These are phyloP conservation scores for Chaetomium sp. DNA, from an alignment of 2,329 filamentous ascomycete species.

Conservation along the genomic window DNA sequence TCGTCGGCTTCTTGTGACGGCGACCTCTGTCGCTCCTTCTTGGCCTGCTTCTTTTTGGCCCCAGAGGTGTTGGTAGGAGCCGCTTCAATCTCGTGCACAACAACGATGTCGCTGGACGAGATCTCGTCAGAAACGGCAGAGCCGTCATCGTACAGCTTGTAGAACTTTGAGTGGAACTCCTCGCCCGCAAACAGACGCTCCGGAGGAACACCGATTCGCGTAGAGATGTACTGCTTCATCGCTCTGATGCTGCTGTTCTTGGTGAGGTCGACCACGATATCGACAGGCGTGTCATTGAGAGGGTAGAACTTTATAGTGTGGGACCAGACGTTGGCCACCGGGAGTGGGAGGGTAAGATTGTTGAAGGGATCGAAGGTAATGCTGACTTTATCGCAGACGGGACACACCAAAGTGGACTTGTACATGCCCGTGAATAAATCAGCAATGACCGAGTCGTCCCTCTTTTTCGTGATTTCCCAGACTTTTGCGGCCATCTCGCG, in stretches of 20 bases:
- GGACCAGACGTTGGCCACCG: slow-evolving; percentile 80
- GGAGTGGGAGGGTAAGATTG: slow-evolving; percentile 86
- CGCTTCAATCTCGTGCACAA: slow-evolving; percentile 76
- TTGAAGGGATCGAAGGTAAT: slow-evolving; percentile 99
- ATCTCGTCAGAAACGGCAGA: slow-evolving; percentile 73
- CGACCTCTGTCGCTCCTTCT: slow-evolving; percentile 45
- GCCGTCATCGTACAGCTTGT: slow-evolving; percentile 78
- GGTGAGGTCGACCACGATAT: slow-evolving; percentile 76
- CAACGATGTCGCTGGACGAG: slow-evolving; percentile 62
- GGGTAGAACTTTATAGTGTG: slow-evolving; percentile 77
- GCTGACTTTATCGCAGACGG: slow-evolving; percentile 89
- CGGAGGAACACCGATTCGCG: slow-evolving; percentile 63
- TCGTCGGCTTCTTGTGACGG: slow-evolving; percentile 54
- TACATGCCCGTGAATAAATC: slow-evolving; percentile 98
- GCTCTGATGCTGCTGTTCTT: slow-evolving; percentile 70
- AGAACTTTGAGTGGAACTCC: slow-evolving; percentile 81
- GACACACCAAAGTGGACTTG: slow-evolving; percentile 95
- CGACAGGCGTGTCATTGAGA: slow-evolving; percentile 68
- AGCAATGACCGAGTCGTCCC: slow-evolving; percentile 93
- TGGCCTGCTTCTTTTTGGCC: slow-evolving; percentile 48
- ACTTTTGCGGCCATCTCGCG: slow-evolving; percentile 83
- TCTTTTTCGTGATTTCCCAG: slow-evolving; percentile 86
- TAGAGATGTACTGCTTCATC: slow-evolving; percentile 71
- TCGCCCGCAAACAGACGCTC: slow-evolving; percentile 77
- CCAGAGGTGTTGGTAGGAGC: slow-evolving; percentile 75